These are phyloP conservation scores for Mycena indigotica DNA, from an alignment of 768 basidiomycete species.

Conservation along the genomic window DNA sequence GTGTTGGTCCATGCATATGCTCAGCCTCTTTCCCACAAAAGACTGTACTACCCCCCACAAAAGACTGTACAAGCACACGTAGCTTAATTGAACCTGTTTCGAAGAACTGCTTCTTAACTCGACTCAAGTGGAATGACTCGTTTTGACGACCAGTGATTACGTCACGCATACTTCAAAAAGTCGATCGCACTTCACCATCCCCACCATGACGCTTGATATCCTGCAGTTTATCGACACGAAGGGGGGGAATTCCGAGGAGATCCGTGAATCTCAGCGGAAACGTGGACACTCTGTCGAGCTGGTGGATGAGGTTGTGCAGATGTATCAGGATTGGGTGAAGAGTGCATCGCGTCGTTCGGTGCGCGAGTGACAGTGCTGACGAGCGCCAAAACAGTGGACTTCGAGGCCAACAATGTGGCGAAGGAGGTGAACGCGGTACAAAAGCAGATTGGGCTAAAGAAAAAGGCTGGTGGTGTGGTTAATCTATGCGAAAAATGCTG, in stretches of 20 bases:
- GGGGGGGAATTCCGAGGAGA: conserved; percentile 89
- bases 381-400: conserved; percentile 71
- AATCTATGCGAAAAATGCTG: neutral
- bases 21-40: too few relatives aligned
- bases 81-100: too few relatives aligned
- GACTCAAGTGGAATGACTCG: neutral
- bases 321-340: conserved; percentile 94
- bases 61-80: too few relatives aligned
- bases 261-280: conserved; percentile 90
- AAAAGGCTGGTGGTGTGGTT: conserved; percentile 62
- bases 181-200: neutral
- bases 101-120: too few relatives aligned
- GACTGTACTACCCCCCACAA: too few relatives aligned
- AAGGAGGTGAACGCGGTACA: conserved; percentile 89
- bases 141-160: neutral
- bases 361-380: conserved; percentile 7
- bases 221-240: conserved; percentile 80
- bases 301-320: conserved; percentile 90
- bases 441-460: conserved; percentile 93
- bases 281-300: conserved; percentile 87
- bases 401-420: conserved; percentile 72
- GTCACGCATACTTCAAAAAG: neutral
- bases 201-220: conserved; percentile 80
- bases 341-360: conserved; percentile 54
- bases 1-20: too few relatives aligned